Conservation (phyloP, 148 eudicot species). For the Oxyria digyna region DNA sequence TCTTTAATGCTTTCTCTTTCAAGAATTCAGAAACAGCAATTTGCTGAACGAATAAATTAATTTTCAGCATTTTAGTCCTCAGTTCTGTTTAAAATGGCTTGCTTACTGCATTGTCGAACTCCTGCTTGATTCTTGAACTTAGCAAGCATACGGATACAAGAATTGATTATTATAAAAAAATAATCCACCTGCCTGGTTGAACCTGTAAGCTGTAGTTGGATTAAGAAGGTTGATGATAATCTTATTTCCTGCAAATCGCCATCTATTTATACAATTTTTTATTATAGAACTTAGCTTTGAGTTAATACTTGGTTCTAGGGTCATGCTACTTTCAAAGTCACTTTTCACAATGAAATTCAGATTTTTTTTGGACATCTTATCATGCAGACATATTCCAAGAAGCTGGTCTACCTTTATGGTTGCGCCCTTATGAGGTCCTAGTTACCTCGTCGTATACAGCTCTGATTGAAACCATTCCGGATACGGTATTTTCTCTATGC, state of each 20-base stretch:
- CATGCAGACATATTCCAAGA: conserved; percentile 90
- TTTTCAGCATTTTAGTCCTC: background rate
- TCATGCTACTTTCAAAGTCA: background rate
- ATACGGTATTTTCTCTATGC: conserved; percentile 51
- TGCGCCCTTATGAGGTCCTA: conserved; percentile 95
- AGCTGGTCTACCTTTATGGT: conserved; percentile 98
- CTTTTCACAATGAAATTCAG: background rate
- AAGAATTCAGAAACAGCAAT: background rate
- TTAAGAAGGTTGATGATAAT: background rate
- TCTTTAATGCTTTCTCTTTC: background rate
- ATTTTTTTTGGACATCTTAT: conserved; percentile 7
- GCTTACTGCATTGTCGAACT: background rate
- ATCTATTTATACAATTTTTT: background rate
- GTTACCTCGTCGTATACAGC: conserved; percentile 98
- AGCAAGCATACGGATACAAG: background rate
- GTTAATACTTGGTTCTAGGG: background rate
- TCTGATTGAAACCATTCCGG: conserved; percentile 94
- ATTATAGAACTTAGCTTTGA: background rate
- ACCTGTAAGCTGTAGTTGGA: background rate
- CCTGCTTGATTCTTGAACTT: background rate
- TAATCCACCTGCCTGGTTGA: background rate
- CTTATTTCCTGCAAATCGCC: background rate
- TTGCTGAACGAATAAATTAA: background rate
- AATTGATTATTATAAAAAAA: background rate
- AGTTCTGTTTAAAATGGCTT: background rate